These are phyloP conservation scores for Hirsutella thompsonii DNA, from an alignment of 2,329 filamentous ascomycete genomes.

Conservation along the genomic window DNA sequence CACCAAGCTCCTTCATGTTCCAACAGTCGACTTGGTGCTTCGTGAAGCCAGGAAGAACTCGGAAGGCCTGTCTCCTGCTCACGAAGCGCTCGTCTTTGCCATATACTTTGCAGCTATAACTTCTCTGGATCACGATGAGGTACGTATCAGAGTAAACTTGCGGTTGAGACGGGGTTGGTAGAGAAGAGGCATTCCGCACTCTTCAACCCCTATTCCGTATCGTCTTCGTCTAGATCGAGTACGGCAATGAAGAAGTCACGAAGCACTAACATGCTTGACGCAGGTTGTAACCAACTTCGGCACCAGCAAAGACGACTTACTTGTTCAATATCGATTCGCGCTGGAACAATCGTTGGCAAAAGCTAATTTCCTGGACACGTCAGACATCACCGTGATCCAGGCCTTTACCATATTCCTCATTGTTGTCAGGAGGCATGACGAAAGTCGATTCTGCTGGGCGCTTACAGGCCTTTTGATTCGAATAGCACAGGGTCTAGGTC, in stretches of 20 bases:
- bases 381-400: slow-evolving; percentile 43
- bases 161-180: too few relatives aligned
- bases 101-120: slow-evolving; percentile 46
- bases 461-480: slow-evolving; percentile 44
- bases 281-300: slow-evolving; percentile 27
- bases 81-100: slow-evolving; percentile 52
- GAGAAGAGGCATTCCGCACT: too few relatives aligned
- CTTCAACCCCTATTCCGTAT: too few relatives aligned
- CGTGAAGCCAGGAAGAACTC: slow-evolving; percentile 47
- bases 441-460: slow-evolving; percentile 45
- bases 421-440: slow-evolving; percentile 31
- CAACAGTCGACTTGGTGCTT: slow-evolving; percentile 49
- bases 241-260: too few relatives aligned
- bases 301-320: slow-evolving; percentile 28
- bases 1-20: slow-evolving; percentile 58
- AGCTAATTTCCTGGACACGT: slow-evolving; percentile 43
- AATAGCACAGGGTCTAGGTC: slow-evolving; percentile 45
- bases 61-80: slow-evolving; percentile 38
- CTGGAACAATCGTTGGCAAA: slow-evolving; percentile 44
- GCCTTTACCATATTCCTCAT: slow-evolving; percentile 44
- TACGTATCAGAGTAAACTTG: too few relatives aligned
- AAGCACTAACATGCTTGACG: not conserved
- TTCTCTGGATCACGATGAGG: slow-evolving; percentile 48
- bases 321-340: slow-evolving; percentile 35
- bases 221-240: too few relatives aligned